Evolutionary conservation across 2,329 filamentous ascomycete species (phyloP).

Genomic region (Epichloe hybrida): DNA sequence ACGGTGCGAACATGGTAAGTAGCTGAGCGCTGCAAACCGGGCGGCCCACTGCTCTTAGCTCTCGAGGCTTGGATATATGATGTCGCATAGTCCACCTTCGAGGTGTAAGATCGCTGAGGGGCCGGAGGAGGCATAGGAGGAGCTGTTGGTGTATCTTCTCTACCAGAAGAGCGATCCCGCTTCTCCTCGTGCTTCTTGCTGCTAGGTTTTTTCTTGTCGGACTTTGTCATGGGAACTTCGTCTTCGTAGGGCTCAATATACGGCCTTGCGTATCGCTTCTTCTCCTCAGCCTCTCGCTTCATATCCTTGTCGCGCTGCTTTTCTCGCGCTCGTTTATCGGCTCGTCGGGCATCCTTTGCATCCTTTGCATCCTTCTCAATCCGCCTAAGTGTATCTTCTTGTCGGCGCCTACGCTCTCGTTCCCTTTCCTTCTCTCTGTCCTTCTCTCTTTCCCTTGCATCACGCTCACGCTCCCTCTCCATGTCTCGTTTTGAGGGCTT

Average conservation of each 20-base stretch:
- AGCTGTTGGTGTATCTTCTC: conserved; percentile 17
- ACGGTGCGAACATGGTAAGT: conserved; percentile 12
- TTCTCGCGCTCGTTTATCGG: conserved; percentile 21
- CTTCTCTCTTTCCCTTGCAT: neutral
- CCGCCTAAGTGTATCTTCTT: conserved; percentile 15
- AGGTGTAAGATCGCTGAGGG: conserved; percentile 11
- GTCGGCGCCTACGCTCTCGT: conserved; percentile 10
- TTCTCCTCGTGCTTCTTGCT: conserved; percentile 26
- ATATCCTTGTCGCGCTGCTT: conserved; percentile 26
- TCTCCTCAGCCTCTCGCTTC: conserved; percentile 23
- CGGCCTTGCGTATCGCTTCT: conserved; percentile 20
- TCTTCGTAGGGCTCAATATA: conserved; percentile 24
- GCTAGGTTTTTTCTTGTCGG: conserved; percentile 26
- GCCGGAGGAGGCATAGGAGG: conserved; percentile 10
- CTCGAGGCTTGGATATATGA: conserved; percentile 21
- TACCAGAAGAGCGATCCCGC: conserved; percentile 20
- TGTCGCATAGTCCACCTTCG: conserved; percentile 12
- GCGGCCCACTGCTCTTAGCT: conserved; percentile 10
- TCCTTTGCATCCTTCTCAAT: conserved; percentile 21
- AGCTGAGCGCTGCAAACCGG: conserved; percentile 10
- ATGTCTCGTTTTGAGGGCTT: conserved; percentile 30
- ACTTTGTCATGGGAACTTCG: conserved; percentile 14
- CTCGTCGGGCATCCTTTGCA: conserved; percentile 19
- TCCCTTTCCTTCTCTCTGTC: conserved; percentile 8
- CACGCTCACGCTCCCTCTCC: conserved; percentile 19